A percentile compares a stretch with the other conserved stretches of the same genome.
phyloP scores from a whole-genome alignment of 768 basidiomycete genomes.

The Psilocybe azurescens region DNA sequence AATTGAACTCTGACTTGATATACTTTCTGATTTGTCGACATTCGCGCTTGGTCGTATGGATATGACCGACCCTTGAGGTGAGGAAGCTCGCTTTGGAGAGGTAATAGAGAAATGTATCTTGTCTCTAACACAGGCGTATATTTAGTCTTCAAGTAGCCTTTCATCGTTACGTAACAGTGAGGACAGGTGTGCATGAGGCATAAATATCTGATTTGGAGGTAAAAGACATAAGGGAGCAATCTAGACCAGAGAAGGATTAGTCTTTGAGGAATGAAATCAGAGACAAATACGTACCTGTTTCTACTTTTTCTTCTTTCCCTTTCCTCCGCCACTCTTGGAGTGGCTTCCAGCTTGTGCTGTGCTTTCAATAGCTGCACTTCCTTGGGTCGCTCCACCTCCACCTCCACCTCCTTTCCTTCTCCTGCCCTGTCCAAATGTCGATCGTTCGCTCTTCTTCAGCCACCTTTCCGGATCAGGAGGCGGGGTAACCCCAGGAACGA shows the following conservation, averaged over 20 bases:
- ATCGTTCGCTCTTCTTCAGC: constrained; percentile 86
- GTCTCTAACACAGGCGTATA: background rate
- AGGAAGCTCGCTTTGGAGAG: too few relatives aligned
- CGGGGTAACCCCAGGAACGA: constrained; percentile 79
- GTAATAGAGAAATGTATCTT: too few relatives aligned
- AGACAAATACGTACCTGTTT: constrained; percentile 6
- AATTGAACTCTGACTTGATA: background rate
- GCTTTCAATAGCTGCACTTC: constrained; percentile 49
- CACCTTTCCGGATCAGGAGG: constrained; percentile 87
- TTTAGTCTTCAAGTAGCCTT: background rate
- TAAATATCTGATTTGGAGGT: constrained; percentile 8
- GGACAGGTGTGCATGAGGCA: constrained; percentile 20
- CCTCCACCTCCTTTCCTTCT: constrained; percentile 56
- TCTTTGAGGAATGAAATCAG: background rate
- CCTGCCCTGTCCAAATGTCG: constrained; percentile 58
- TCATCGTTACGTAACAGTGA: constrained; percentile 5
- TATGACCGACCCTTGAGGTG: too few relatives aligned
- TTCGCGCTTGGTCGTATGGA: too few relatives aligned
- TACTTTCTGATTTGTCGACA: background rate
- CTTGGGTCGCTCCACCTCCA: constrained; percentile 73
- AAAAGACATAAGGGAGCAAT: constrained; percentile 7
- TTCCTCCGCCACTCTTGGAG: constrained; percentile 49
- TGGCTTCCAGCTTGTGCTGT: constrained; percentile 34
- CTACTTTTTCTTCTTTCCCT: constrained; percentile 77
- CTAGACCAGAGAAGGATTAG: constrained; percentile 5